phyloP scores from a whole-genome alignment of 208 protist genomes.

The Wallacemonas sp. region DNA sequence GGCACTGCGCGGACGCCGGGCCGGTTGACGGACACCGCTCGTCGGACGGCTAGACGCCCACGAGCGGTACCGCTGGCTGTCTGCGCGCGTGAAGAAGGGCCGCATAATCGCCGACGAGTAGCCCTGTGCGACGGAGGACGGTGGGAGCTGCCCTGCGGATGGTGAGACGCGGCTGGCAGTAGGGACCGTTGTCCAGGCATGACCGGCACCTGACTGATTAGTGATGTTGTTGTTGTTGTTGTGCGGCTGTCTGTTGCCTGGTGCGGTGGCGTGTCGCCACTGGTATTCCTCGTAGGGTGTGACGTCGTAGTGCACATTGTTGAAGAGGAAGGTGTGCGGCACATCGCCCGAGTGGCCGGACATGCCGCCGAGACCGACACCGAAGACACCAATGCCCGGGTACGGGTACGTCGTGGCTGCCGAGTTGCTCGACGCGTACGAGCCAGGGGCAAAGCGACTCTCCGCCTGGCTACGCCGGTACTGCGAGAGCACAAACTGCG shows the following conservation, averaged over 20 bases:
- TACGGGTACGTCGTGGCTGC: background rate
- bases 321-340: constrained; percentile 2
- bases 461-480: background rate
- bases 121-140: background rate
- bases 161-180: background rate
- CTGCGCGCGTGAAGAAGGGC: constrained; percentile 5
- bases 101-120: constrained; percentile 8
- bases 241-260: too few relatives aligned
- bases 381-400: background rate
- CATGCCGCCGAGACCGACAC: background rate
- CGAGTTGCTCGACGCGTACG: background rate
- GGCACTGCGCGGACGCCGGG: background rate
- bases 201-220: background rate
- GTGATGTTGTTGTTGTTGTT: too few relatives aligned
- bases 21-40: too few relatives aligned
- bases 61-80: constrained; percentile 5
- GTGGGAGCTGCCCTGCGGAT: background rate
- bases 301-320: constrained; percentile 15
- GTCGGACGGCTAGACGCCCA: too few relatives aligned
- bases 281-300: constrained; percentile 17
- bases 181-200: too few relatives aligned
- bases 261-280: constrained; percentile 1
- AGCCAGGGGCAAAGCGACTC: background rate
- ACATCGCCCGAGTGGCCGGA: background rate
- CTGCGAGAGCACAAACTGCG: constrained; percentile 10